phyloP scores from a whole-genome alignment of 208 protist genomes.

The Wallacemonas rigidus region DNA sequence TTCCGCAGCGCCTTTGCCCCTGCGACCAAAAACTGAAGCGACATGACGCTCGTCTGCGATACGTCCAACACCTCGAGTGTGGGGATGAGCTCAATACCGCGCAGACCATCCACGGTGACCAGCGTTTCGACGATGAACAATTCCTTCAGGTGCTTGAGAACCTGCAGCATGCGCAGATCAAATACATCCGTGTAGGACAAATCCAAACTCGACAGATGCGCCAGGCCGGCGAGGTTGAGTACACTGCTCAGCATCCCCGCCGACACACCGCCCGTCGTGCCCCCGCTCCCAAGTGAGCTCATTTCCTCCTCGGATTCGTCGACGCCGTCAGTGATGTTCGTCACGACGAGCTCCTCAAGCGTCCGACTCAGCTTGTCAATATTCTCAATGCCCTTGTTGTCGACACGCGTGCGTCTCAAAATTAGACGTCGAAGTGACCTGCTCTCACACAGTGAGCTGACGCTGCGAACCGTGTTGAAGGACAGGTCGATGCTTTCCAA shows the following conservation, averaged over 20 bases:
- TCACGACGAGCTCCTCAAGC: conserved; percentile 61
- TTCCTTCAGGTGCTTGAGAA: conserved; percentile 31
- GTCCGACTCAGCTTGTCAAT: conserved; percentile 46
- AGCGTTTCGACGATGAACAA: conserved; percentile 63
- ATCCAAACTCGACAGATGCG: conserved; percentile 33
- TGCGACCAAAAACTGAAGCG: conserved; percentile 59
- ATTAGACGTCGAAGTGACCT: conserved; percentile 59
- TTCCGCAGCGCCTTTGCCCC: conserved; percentile 39
- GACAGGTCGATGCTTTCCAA: conserved; percentile 69
- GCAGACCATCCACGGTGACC: conserved; percentile 64
- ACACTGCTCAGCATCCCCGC: conserved; percentile 46
- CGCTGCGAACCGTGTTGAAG: conserved; percentile 56
- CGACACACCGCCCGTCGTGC: not conserved
- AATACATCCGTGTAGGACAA: conserved; percentile 61
- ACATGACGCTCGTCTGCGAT: conserved; percentile 72
- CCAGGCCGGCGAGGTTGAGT: conserved; percentile 30
- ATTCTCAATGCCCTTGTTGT: conserved; percentile 49
- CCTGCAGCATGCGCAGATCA: conserved; percentile 44
- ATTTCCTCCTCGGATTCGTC: conserved; percentile 35
- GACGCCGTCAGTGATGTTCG: conserved; percentile 42
- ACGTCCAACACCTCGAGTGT: conserved; percentile 56
- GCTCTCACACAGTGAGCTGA: conserved; percentile 58
- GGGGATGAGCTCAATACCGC: conserved; percentile 56
- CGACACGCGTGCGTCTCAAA: conserved; percentile 58
- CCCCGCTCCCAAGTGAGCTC: conserved; percentile 24